A percentile compares a stretch with the other conserved stretches of the same genome.
phyloP scores from a whole-genome alignment of 2,329 filamentous ascomycete genomes.

The Trichocomaceae sp. region DNA sequence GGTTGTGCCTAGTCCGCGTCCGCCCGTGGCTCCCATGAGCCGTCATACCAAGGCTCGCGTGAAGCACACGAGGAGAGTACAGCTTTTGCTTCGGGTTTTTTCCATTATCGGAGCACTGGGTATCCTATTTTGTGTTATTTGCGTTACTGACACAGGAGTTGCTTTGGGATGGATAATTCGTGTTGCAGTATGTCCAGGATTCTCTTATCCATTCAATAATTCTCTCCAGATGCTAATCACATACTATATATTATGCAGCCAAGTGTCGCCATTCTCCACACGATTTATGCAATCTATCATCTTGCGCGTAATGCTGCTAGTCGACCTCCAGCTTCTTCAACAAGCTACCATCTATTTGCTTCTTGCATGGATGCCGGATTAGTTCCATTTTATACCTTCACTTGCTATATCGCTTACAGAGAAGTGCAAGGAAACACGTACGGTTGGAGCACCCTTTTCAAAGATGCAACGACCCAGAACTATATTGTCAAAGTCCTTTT shows the following conservation, averaged over 20 bases:
- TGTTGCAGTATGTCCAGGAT: constrained; percentile 57
- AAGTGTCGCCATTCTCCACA: constrained; percentile 65
- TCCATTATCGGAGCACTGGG: constrained; percentile 65
- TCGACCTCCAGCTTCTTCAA: constrained; percentile 70
- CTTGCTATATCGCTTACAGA: constrained; percentile 47
- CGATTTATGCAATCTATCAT: constrained; percentile 74
- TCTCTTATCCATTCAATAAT: neutral
- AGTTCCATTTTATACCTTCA: constrained; percentile 58
- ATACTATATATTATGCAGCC: constrained; percentile 48
- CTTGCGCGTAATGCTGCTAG: constrained; percentile 62
- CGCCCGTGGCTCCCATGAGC: constrained; percentile 60
- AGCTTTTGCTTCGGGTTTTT: constrained; percentile 61
- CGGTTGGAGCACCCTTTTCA: constrained; percentile 64
- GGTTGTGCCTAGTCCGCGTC: constrained; percentile 55
- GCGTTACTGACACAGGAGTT: constrained; percentile 61
- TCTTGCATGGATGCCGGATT: constrained; percentile 63
- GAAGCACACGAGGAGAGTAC: constrained; percentile 60
- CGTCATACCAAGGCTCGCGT: constrained; percentile 64
- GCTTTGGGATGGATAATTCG: constrained; percentile 68
- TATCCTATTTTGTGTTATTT: constrained; percentile 67
- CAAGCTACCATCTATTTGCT: constrained; percentile 85
- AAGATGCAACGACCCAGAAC: constrained; percentile 48
- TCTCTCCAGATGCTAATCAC: constrained; percentile 6
- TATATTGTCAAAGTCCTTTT: constrained; percentile 62
- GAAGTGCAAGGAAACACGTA: constrained; percentile 42